These are phyloP conservation scores for Circinella umbellata DNA, from an alignment of 371 early-diverging fungal species.

Conservation along the genomic window DNA sequence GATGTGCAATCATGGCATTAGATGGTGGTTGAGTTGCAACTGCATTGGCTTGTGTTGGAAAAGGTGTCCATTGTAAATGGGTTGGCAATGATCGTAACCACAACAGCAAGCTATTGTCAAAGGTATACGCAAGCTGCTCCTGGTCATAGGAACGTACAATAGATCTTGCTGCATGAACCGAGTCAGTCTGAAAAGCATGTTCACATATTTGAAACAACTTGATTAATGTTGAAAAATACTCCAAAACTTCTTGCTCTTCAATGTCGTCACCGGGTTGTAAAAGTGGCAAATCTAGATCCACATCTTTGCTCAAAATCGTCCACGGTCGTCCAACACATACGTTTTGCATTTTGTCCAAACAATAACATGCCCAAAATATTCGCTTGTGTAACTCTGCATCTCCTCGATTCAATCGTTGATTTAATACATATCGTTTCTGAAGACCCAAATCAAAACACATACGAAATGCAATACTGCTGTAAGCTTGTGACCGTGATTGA, in stretches of 20 bases:
- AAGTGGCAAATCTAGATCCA: slow-evolving; percentile 32
- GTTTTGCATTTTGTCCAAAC: slow-evolving; percentile 37
- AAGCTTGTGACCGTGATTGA: slow-evolving; percentile 39
- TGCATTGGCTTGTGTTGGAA: slow-evolving; percentile 20
- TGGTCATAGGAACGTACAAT: slow-evolving; percentile 26
- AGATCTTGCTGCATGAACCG: slow-evolving; percentile 11
- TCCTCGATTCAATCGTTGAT: slow-evolving; percentile 3
- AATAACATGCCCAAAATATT: slow-evolving; percentile 38
- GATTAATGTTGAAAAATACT: slow-evolving; percentile 33
- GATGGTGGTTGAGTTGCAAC: slow-evolving; percentile 36
- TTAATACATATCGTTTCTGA: slow-evolving; percentile 27
- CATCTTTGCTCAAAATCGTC: slow-evolving; percentile 26
- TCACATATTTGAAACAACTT: slow-evolving; percentile 36
- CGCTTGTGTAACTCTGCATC: slow-evolving; percentile 34
- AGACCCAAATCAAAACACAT: slow-evolving; percentile 53
- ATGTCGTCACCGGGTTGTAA: slow-evolving; percentile 34
- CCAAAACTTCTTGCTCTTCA: slow-evolving; percentile 30
- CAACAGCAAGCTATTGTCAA: slow-evolving; percentile 26
- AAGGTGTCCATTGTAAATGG: slow-evolving; percentile 40
- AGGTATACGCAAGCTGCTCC: slow-evolving; percentile 30
- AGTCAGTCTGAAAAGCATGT: slow-evolving; percentile 24
- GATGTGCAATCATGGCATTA: slow-evolving; percentile 34
- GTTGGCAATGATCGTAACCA: slow-evolving; percentile 36
- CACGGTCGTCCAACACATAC: slow-evolving; percentile 38
- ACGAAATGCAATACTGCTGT: slow-evolving; percentile 46